Percentiles rank a stretch among this genome's conserved stretches.
phyloP scores from a whole-genome alignment of 441 rosid species.

The Oxalis stricta region DNA sequence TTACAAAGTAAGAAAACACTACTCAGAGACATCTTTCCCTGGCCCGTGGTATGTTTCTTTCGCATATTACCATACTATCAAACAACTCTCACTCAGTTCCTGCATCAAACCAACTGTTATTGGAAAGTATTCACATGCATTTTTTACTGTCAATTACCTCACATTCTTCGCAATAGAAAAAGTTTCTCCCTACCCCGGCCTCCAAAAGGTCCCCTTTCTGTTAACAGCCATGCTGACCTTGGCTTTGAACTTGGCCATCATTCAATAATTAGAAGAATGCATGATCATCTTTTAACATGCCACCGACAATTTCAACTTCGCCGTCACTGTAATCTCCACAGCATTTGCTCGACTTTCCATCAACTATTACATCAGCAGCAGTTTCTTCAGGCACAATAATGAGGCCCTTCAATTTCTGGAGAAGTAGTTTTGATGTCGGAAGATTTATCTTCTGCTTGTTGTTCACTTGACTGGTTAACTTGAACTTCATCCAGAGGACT shows the following conservation, averaged over 20 bases:
- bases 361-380: constrained; percentile 19
- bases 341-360: constrained; percentile 39
- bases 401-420: constrained; percentile 21
- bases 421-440: constrained; percentile 11
- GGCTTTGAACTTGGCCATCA: constrained; percentile 3
- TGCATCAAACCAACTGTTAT: constrained; percentile 13
- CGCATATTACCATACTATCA: constrained; percentile 11
- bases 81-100: constrained; percentile 5
- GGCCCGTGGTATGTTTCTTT: constrained; percentile 10
- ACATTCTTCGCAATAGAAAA: constrained; percentile 1
- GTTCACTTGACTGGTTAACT: constrained; percentile 20
- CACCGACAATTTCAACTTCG: constrained; percentile 58
- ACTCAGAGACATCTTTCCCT: constrained; percentile 5
- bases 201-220: constrained; percentile 3
- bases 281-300: constrained; percentile 28
- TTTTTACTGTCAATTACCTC: constrained; percentile 3
- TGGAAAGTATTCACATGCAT: constrained; percentile 11
- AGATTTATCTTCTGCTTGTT: constrained; percentile 17
- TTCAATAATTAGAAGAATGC: constrained; percentile 3
- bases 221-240: constrained; percentile 5
- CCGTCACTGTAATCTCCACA: constrained; percentile 83
- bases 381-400: constrained; percentile 19
- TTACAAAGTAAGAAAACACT: constrained; percentile 8
- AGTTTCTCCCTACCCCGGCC: constrained; percentile 5
- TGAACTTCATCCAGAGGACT: constrained; percentile 21